These are phyloP conservation scores for Penicillium sp. DNA, from an alignment of 2,329 filamentous ascomycete species.

Conservation along the genomic window DNA sequence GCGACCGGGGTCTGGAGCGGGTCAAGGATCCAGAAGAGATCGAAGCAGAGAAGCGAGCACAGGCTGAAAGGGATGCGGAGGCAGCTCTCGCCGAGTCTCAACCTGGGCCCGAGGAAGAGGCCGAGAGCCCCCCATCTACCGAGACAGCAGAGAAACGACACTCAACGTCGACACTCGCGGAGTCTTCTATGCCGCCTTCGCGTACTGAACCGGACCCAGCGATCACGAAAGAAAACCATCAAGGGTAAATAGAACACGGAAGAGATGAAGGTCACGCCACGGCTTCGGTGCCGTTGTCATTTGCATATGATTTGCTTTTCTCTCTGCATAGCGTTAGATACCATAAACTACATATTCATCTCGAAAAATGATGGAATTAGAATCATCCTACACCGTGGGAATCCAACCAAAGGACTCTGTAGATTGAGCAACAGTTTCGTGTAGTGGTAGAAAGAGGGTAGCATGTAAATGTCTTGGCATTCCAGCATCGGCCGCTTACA, in stretches of 20 bases:
- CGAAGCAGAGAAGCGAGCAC: slow-evolving; percentile 28
- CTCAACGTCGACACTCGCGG: slow-evolving; percentile 15
- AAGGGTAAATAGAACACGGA: not conserved
- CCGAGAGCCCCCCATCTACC: not conserved
- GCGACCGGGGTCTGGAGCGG: slow-evolving; percentile 48
- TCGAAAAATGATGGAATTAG: not conserved
- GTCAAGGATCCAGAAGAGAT: slow-evolving; percentile 32
- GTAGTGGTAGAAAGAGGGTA: not conserved
- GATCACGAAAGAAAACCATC: not conserved
- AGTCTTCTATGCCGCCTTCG: slow-evolving; percentile 14
- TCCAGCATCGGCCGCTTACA: not conserved
- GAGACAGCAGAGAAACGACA: slow-evolving; percentile 9
- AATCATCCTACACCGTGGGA: not conserved
- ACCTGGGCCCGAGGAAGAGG: not conserved
- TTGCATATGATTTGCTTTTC: not conserved
- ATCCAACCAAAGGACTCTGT: not conserved
- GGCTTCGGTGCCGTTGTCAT: not conserved
- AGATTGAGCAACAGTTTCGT: not conserved
- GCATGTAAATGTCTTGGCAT: slow-evolving; percentile 7
- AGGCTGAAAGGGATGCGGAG: slow-evolving; percentile 23
- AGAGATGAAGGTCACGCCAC: not conserved
- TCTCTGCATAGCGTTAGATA: slow-evolving; percentile 11
- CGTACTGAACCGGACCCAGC: slow-evolving; percentile 4
- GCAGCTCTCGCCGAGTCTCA: slow-evolving; percentile 3
- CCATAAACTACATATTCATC: slow-evolving; percentile 1